These are phyloP conservation scores for Ceratobasidium sp. DNA, from an alignment of 1,284 basidiomycete species.

Conservation along the genomic window DNA sequence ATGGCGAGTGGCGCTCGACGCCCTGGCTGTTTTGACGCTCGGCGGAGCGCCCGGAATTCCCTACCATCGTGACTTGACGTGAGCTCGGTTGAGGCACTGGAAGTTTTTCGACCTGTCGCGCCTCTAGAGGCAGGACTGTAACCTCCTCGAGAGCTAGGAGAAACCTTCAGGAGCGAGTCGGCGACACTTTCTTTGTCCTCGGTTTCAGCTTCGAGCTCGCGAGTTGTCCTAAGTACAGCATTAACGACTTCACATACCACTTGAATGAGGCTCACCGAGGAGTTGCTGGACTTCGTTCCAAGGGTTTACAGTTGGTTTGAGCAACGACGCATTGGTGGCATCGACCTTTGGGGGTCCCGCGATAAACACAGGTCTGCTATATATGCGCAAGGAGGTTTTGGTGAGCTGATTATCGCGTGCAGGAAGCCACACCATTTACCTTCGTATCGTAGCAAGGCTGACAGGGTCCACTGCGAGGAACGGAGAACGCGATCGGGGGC, in stretches of 20 bases:
- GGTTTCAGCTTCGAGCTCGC: not conserved
- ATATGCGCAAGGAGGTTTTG: not conserved
- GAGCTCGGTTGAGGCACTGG: not conserved
- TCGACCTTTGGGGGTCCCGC: not conserved
- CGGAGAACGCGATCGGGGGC: not conserved
- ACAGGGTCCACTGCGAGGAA: constrained; percentile 5
- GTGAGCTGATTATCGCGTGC: not conserved
- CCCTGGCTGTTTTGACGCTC: constrained; percentile 8
- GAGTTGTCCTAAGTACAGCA: not conserved
- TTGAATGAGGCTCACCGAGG: not conserved
- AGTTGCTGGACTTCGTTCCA: not conserved
- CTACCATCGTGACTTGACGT: constrained; percentile 19
- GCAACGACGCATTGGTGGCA: not conserved
- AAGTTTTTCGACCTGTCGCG: not conserved
- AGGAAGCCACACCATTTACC: not conserved
- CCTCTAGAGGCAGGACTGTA: too few relatives aligned
- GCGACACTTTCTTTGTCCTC: constrained; percentile 5
- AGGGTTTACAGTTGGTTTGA: not conserved
- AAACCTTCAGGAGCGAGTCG: not conserved
- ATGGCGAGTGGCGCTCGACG: constrained; percentile 7
- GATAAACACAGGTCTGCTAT: constrained; percentile 8
- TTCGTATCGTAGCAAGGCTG: constrained; percentile 21
- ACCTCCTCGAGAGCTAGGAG: not conserved
- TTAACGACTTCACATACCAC: not conserved
- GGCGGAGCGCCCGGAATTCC: not conserved